Base-by-base conservation (phyloP, 2,329 filamentous ascomycete genomes). In the Septoria petroselini region DNA sequence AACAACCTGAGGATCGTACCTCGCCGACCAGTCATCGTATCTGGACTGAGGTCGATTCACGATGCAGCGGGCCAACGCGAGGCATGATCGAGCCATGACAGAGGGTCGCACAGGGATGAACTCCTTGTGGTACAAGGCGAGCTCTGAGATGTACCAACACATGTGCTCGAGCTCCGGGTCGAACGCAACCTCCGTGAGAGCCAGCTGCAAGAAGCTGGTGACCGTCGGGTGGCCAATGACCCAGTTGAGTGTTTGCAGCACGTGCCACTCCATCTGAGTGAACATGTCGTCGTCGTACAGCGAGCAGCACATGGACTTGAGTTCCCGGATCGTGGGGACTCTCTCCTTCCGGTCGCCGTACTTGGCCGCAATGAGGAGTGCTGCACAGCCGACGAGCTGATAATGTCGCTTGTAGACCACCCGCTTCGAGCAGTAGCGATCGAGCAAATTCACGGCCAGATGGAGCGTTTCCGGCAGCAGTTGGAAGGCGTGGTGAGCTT, bases 201-300 rank as follows among this genome's bases (percentile, higher is more conserved):
- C 89, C 54, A 96, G 76, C 66, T 95, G 87, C 39, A 94, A 80
- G 73, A 96, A 98, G 69, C 86, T 88, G 71, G 97, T 91, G 59
- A 96, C 88, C 21, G 93, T 97, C 1, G 93, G 91, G 73, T 97
- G 91, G 48, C 93, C 93, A 60, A 98, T 87, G 60, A 85, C 83
- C 93, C 93, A 98, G 69, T 94, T 89, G 52, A 98, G 81, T 1
- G 93, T 98, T 73, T 96, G 94, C 62, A 98, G 80, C 30, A 98
- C 91, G 70, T 98, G 93, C 91, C 94, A 97, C 75, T 98, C 93
- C 93, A 98, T 98, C 72, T 98, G 93, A 8, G 91, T 91, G 74
- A 98, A 98, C 93, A 98, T 98, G 74, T 95, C 91, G 41, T 95
- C 90, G 65, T 98, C 93, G 73, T 98, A 98, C 31, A 97, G 80